A percentile compares a stretch with the other conserved stretches of the same genome.
These are phyloP conservation scores for Nakaseomyces uthaithaninus DNA, from an alignment of 1,139 yeast genomes.

Conservation along the genomic window DNA sequence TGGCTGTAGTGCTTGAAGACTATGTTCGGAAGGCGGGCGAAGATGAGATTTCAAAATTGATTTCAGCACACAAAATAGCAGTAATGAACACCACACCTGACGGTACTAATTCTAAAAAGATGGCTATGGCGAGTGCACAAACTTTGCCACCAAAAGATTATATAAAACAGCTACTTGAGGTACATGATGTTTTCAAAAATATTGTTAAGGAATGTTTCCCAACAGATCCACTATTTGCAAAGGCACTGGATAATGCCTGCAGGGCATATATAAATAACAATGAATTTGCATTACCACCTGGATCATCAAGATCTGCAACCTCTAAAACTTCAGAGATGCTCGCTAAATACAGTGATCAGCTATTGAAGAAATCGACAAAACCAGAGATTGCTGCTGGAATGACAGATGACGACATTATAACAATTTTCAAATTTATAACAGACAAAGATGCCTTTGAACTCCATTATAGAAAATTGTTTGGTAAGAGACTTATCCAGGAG, in stretches of 20 bases:
- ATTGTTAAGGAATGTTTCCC: constrained; percentile 69
- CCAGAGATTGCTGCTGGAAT: constrained; percentile 58
- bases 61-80: constrained; percentile 21
- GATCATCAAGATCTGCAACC: constrained; percentile 39
- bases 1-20: constrained; percentile 63
- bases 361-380: constrained; percentile 67
- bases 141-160: constrained; percentile 55
- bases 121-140: constrained; percentile 15
- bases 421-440: constrained; percentile 76
- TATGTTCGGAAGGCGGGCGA: constrained; percentile 50
- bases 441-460: constrained; percentile 95
- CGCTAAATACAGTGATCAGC: constrained; percentile 81
- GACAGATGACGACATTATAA: constrained; percentile 76
- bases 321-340: constrained; percentile 82
- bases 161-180: constrained; percentile 64
- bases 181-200: constrained; percentile 42
- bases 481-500: constrained; percentile 80
- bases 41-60: constrained; percentile 22
- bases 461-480: constrained; percentile 80
- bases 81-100: constrained; percentile 13
- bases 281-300: constrained; percentile 63
- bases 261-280: constrained; percentile 77
- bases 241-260: constrained; percentile 86
- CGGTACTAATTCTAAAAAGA: constrained; percentile 15
- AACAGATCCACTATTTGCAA: constrained; percentile 70